phyloP scores from a whole-genome alignment of 2,329 filamentous ascomycete genomes.

The Pseudogymnoascus sp. region DNA sequence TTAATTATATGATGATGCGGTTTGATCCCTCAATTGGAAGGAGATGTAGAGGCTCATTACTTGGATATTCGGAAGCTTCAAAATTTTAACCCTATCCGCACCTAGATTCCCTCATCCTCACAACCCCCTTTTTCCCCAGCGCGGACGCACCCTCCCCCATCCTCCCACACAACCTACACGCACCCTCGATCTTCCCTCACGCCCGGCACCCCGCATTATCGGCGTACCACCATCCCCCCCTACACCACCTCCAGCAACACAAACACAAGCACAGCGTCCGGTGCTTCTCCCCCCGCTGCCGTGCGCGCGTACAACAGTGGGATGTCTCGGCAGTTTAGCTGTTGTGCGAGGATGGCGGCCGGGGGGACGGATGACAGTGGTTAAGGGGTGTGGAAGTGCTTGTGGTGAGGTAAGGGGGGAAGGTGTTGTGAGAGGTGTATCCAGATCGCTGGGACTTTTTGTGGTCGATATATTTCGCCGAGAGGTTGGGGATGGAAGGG shows the following conservation, averaged over 20 bases:
- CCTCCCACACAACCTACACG: too few species aligned
- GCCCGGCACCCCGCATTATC: background rate
- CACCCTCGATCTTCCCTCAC: background rate
- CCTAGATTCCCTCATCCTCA: too few species aligned
- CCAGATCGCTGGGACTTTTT: background rate
- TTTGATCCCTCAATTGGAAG: too few species aligned
- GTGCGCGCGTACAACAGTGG: background rate
- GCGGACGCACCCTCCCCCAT: too few species aligned
- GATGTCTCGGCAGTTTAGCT: background rate
- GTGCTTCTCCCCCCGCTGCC: background rate
- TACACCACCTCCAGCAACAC: background rate
- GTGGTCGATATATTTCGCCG: background rate
- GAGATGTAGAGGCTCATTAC: too few species aligned
- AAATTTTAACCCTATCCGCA: too few species aligned
- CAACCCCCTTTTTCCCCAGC: too few species aligned
- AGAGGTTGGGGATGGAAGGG: background rate
- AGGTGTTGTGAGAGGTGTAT: background rate
- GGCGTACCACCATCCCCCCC: background rate
- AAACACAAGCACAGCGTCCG: background rate
- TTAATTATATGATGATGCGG: too few species aligned
- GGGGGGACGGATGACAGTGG: background rate
- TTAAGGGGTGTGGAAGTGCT: background rate
- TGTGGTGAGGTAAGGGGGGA: background rate
- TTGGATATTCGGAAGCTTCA: too few species aligned
- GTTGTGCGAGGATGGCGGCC: background rate